Evolutionary conservation across 1,284 basidiomycete genomes (phyloP).

Genomic region (Fomitopsis palustris): DNA sequence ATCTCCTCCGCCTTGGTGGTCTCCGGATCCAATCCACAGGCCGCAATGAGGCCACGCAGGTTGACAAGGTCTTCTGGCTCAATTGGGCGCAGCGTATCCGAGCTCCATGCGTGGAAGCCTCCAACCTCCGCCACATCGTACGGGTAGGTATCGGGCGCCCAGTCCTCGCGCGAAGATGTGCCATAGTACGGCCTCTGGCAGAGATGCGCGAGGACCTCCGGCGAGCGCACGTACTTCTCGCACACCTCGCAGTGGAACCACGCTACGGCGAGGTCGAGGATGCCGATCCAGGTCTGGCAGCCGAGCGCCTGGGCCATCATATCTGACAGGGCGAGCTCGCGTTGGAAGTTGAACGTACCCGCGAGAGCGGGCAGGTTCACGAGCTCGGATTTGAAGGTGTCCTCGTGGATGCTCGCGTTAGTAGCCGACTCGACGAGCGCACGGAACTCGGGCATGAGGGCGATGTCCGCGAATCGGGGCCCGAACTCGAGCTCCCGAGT

Average conservation of each 20-base stretch:
- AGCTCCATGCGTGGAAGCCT: not conserved
- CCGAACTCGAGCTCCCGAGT: not conserved
- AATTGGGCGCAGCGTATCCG: not conserved
- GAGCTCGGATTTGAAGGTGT: constrained; percentile 4
- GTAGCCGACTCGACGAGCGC: not conserved
- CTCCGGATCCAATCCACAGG: not conserved
- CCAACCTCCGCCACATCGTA: not conserved
- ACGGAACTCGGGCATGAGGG: not conserved
- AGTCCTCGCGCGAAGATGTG: not conserved
- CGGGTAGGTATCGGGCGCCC: not conserved
- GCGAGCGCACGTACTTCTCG: not conserved
- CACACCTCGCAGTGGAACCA: constrained; percentile 3
- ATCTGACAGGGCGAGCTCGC: not conserved
- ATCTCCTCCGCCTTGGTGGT: not conserved
- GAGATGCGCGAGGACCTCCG: not conserved
- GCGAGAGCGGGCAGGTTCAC: not conserved
- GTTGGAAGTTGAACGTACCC: not conserved
- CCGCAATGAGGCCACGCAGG: not conserved
- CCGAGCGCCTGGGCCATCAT: not conserved
- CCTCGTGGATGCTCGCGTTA: constrained; percentile 1
- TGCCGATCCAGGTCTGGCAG: not conserved
- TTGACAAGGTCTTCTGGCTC: not conserved
- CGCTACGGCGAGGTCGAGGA: constrained; percentile 4
- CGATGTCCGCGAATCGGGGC: not conserved
- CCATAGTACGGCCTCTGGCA: not conserved